Conservation (phyloP, 495 filamentous ascomycete genomes). For the Pseudomonodictys pantanalensis region DNA sequence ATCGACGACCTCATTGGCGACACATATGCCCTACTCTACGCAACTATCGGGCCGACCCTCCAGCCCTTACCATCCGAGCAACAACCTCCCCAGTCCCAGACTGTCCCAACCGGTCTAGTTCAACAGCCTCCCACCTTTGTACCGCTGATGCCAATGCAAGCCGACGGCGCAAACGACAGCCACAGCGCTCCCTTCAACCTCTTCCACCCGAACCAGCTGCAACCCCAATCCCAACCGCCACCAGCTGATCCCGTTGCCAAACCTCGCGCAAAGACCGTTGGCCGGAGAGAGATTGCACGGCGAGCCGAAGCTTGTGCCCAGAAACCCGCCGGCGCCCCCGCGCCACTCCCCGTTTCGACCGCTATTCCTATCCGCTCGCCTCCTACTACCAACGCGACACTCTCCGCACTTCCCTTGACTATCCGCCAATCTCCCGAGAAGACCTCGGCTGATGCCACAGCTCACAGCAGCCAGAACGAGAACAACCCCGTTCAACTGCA, state of each 20-base stretch:
- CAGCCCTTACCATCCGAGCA: conserved; percentile 39
- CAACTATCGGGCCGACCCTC: conserved; percentile 24
- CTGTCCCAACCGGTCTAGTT: not conserved
- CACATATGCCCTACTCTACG: conserved; percentile 77
- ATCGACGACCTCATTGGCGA: conserved; percentile 92
- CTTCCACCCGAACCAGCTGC: conserved; percentile 18
- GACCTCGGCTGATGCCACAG: not conserved
- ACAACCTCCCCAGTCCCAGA: conserved; percentile 8
- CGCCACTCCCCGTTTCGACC: conserved; percentile 3
- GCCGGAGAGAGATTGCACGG: conserved; percentile 61
- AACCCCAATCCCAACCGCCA: conserved; percentile 8
- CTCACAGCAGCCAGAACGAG: not conserved
- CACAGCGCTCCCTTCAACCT: conserved; percentile 15
- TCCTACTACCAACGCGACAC: not conserved
- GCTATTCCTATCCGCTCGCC: conserved; percentile 30
- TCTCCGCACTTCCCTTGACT: conserved; percentile 4
- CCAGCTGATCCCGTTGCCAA: conserved; percentile 8
- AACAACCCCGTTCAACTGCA: conserved; percentile 5
- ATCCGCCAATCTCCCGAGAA: conserved; percentile 10
- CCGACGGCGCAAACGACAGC: conserved; percentile 18
- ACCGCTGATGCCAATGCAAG: conserved; percentile 13
- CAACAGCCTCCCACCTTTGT: not conserved
- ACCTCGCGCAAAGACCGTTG: conserved; percentile 57
- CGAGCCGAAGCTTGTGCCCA: conserved; percentile 58
- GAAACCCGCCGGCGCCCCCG: conserved; percentile 11